phyloP scores from a whole-genome alignment of 805 yeast genomes.

The Candida koratica region DNA sequence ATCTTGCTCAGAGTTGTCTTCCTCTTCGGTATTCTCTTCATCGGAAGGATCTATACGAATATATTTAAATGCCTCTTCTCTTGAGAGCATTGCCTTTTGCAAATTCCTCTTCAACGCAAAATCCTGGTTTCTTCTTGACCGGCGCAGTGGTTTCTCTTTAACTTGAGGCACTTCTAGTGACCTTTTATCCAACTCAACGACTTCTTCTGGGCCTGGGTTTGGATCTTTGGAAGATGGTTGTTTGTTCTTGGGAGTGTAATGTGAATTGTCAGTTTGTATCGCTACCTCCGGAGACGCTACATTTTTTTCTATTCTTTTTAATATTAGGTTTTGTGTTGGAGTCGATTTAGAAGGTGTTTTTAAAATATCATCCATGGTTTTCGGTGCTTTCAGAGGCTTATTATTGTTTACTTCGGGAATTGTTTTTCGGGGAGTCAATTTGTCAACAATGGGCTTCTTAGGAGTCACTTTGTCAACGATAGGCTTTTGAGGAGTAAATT shows the following conservation, averaged over 20 bases:
- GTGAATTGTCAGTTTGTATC: constrained; percentile 1
- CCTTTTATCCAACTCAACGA: background rate
- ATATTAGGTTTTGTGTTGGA: background rate
- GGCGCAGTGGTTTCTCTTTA: no score
- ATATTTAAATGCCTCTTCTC: constrained; percentile 2
- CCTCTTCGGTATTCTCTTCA: background rate
- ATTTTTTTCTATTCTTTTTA: background rate
- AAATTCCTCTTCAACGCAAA: constrained; percentile 1
- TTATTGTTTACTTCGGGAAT: background rate
- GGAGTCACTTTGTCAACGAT: no score
- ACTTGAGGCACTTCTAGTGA: background rate
- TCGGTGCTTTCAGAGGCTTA: background rate
- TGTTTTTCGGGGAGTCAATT: background rate
- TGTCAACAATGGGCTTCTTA: no score
- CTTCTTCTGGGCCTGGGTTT: no score
- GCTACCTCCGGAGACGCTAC: background rate
- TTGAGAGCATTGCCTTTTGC: background rate
- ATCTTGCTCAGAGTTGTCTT: no score
- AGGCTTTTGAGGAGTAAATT: no score
- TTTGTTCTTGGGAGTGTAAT: constrained; percentile 2
- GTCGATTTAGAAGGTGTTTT: background rate
- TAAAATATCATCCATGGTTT: background rate
- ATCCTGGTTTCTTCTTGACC: constrained; percentile 7
- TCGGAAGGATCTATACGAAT: constrained; percentile 2
- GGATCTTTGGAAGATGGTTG: no score